Conservation (phyloP, 192 early-diverging fungal species). For the Spizellomyces sp. region DNA sequence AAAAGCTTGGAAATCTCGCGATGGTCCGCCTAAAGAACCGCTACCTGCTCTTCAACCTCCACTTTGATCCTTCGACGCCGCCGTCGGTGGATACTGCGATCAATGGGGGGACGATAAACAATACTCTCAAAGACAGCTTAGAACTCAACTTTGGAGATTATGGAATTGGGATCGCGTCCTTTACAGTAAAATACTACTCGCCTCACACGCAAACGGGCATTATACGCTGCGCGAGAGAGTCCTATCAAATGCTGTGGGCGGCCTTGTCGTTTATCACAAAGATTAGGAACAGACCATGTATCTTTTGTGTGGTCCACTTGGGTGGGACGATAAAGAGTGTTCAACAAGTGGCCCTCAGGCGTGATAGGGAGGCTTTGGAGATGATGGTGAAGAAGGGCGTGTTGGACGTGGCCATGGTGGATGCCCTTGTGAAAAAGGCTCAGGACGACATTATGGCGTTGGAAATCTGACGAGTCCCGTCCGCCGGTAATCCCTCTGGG, state of each 20-base stretch:
- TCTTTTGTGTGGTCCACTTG: constrained; percentile 31
- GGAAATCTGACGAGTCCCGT: no score
- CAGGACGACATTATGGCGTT: no score
- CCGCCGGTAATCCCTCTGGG: no score
- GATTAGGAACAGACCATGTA: constrained; percentile 11
- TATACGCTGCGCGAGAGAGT: constrained; percentile 28
- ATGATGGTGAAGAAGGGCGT: constrained; percentile 5
- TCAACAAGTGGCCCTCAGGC: constrained; percentile 11
- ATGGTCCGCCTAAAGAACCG: constrained; percentile 43
- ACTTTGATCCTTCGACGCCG: constrained; percentile 4
- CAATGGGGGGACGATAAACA: not conserved
- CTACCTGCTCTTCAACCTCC: constrained; percentile 30
- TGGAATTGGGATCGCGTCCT: constrained; percentile 16
- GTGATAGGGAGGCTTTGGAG: constrained; percentile 3
- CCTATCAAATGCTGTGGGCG: constrained; percentile 27
- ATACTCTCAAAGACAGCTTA: constrained; percentile 22
- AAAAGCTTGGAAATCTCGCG: not conserved
- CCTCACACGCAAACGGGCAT: constrained; percentile 30
- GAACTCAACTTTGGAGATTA: constrained; percentile 23
- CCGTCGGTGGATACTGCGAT: not conserved
- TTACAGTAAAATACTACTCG: constrained; percentile 35
- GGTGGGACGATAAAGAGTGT: constrained; percentile 37
- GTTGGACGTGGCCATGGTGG: no score
- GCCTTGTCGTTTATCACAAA: constrained; percentile 30
- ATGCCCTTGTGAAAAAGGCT: no score